These are phyloP conservation scores for Fonsecaea nubica DNA, from an alignment of 2,329 filamentous ascomycete species.

Conservation along the genomic window DNA sequence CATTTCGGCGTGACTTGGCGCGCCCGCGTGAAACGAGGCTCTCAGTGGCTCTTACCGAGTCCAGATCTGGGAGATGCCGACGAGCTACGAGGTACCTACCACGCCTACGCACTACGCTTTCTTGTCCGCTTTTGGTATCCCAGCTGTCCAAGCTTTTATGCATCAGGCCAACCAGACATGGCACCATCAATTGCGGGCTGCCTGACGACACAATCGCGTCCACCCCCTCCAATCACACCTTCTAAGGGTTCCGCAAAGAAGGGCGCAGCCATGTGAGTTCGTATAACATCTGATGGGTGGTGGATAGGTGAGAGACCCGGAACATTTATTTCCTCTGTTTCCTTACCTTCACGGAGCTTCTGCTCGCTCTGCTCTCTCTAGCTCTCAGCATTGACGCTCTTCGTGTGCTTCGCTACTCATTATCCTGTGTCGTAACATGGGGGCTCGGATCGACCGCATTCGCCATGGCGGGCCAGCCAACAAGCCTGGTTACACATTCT, in stretches of 20 bases:
- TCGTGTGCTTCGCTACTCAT: background rate
- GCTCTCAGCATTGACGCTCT: too few species aligned
- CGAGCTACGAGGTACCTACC: too few species aligned
- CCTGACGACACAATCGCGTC: background rate
- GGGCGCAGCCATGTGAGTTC: too few species aligned
- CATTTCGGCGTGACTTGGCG: background rate
- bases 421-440: constrained; percentile 36
- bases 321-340: background rate
- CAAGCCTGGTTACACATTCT: constrained; percentile 52
- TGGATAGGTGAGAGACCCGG: background rate
- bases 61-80: too few species aligned
- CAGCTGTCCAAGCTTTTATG: too few species aligned
- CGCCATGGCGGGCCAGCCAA: constrained; percentile 48
- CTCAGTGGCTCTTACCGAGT: too few species aligned
- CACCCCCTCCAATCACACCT: background rate
- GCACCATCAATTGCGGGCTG: background rate
- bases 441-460: constrained; percentile 46
- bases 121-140: too few species aligned
- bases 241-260: background rate
- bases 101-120: too few species aligned
- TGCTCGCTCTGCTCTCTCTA: background rate
- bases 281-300: background rate
- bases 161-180: too few species aligned
- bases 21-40: background rate
- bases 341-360: background rate